Evolutionary conservation across 352 stramenopile genomes (phyloP).

Genomic region (Hyphochytrium catenoides): DNA sequence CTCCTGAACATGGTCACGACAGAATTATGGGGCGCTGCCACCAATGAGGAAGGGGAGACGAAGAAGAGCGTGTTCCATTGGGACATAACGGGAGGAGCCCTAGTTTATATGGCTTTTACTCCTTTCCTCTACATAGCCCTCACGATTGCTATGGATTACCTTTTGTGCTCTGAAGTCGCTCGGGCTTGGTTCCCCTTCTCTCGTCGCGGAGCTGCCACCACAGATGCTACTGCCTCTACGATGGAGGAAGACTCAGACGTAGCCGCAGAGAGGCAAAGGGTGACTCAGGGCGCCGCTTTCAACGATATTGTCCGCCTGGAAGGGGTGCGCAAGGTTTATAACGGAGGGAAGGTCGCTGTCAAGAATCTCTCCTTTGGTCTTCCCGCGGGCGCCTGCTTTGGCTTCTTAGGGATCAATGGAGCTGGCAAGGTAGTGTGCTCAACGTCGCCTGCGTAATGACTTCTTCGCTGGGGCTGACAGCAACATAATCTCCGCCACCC

Average conservation of each 20-base stretch:
- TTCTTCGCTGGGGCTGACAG: too few species aligned
- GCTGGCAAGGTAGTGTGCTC: too few species aligned
- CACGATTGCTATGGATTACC: conserved; percentile 11
- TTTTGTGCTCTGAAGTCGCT: conserved; percentile 5
- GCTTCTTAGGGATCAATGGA: conserved; percentile 64
- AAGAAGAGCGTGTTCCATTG: conserved; percentile 9
- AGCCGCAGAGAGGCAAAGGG: conserved; percentile 12
- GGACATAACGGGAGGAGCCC: conserved; percentile 8
- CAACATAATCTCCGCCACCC: too few species aligned
- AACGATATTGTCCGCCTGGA: conserved; percentile 15
- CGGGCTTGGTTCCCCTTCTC: not conserved
- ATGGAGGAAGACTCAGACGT: conserved; percentile 15
- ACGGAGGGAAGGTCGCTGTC: conserved; percentile 53
- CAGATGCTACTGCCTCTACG: conserved; percentile 1
- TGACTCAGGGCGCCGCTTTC: conserved; percentile 7
- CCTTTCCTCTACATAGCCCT: conserved; percentile 10
- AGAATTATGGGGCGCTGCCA: too few species aligned
- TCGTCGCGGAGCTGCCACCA: conserved; percentile 7
- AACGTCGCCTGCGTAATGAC: too few species aligned
- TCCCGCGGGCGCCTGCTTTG: conserved; percentile 67
- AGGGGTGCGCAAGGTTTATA: conserved; percentile 27
- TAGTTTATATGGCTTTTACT: conserved; percentile 10
- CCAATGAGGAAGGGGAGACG: not conserved
- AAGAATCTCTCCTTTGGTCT: conserved; percentile 54
- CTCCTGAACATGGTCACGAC: conserved; percentile 17